Conservation (phyloP, 805 yeast species). For the Metschnikowia corniflorae region DNA sequence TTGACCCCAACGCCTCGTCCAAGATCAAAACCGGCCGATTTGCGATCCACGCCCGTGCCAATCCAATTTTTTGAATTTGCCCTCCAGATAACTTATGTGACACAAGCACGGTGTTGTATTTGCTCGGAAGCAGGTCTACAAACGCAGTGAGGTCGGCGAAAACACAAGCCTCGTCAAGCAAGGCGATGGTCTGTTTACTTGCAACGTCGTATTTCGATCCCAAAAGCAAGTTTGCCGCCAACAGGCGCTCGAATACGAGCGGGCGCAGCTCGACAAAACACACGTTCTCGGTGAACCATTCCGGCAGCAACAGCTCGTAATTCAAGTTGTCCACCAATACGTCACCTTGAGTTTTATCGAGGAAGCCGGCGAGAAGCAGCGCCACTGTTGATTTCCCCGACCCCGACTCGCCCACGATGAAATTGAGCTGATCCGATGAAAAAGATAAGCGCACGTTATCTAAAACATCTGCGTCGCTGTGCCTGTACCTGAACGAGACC, state of each 20-base stretch:
- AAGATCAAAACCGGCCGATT: constrained; percentile 72
- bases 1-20: constrained; percentile 85
- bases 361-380: constrained; percentile 57
- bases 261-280: constrained; percentile 74
- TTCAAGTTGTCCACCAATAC: constrained; percentile 56
- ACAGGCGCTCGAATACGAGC: constrained; percentile 44
- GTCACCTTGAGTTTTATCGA: constrained; percentile 49
- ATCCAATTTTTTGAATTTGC: constrained; percentile 75
- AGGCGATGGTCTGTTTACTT: neutral
- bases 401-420: constrained; percentile 84
- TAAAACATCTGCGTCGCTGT: constrained; percentile 50
- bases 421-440: constrained; percentile 47
- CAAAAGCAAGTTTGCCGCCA: constrained; percentile 18
- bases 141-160: constrained; percentile 53
- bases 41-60: constrained; percentile 78
- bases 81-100: constrained; percentile 73
- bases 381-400: constrained; percentile 88
- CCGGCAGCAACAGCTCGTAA: constrained; percentile 38
- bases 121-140: constrained; percentile 47
- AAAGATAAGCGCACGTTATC: constrained; percentile 45
- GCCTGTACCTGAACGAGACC: constrained; percentile 62
- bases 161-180: constrained; percentile 17
- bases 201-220: constrained; percentile 14
- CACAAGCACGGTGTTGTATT: constrained; percentile 52
- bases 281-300: constrained; percentile 59